A percentile compares a stretch with the other conserved stretches of the same genome.
Evolutionary conservation across 768 basidiomycete species (phyloP).

Genomic region (Russula sp.): DNA sequence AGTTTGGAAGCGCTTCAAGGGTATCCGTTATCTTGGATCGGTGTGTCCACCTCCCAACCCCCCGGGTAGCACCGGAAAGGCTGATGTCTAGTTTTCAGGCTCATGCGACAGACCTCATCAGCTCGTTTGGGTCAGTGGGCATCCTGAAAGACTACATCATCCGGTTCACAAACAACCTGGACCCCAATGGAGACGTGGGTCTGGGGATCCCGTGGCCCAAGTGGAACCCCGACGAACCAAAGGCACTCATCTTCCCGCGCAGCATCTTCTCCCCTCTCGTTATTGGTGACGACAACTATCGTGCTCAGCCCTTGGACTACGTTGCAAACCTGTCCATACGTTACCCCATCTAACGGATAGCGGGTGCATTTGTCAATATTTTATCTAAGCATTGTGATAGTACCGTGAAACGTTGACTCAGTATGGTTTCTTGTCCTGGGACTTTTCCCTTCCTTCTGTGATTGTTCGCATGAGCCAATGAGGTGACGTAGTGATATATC

Average conservation of each 20-base stretch:
- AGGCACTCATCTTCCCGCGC: slow-evolving; percentile 16
- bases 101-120: slow-evolving; percentile 10
- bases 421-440: background rate
- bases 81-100: slow-evolving; percentile 1
- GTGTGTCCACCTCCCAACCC: background rate
- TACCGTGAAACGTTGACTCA: background rate
- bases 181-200: slow-evolving; percentile 16
- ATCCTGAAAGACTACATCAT: slow-evolving; percentile 19
- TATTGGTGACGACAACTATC: slow-evolving; percentile 14
- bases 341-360: slow-evolving; percentile 7
- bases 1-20: slow-evolving; percentile 20
- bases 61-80: too few species aligned
- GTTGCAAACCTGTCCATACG: slow-evolving; percentile 15
- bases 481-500: too few species aligned
- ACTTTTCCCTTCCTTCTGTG: background rate
- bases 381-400: background rate
- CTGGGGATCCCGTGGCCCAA: slow-evolving; percentile 12
- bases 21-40: slow-evolving; percentile 15
- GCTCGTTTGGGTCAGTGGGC: slow-evolving; percentile 2
- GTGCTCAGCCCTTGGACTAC: slow-evolving; percentile 2
- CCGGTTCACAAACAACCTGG: slow-evolving; percentile 15
- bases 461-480: background rate
- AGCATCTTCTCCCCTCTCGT: background rate
- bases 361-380: background rate
- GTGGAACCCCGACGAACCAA: slow-evolving; percentile 9